These are phyloP conservation scores for Pythium rishiriense DNA, from an alignment of 352 stramenopile genomes.

Conservation along the genomic window DNA sequence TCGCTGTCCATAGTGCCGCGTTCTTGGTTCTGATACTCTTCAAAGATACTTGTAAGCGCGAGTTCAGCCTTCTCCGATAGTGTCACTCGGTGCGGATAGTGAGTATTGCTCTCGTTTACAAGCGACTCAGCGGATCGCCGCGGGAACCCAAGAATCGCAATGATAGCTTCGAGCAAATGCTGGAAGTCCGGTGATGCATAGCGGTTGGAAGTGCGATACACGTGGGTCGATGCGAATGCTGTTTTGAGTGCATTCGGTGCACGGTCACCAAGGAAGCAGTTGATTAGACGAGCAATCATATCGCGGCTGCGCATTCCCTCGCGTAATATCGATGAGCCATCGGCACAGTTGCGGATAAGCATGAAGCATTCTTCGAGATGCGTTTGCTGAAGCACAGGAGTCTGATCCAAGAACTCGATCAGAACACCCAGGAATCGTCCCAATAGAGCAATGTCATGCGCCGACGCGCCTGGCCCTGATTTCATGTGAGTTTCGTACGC, in stretches of 20 bases:
- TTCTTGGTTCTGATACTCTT: constrained; percentile 54
- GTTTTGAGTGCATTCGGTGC: constrained; percentile 61
- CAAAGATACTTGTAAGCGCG: constrained; percentile 76
- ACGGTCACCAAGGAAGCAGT: constrained; percentile 82
- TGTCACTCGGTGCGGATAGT: constrained; percentile 69
- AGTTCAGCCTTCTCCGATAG: constrained; percentile 74
- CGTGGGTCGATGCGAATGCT: constrained; percentile 65
- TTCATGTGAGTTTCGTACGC: constrained; percentile 66
- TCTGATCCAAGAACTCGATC: constrained; percentile 69
- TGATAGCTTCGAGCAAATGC: constrained; percentile 87
- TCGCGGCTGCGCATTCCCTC: constrained; percentile 53
- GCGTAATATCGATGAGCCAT: constrained; percentile 53
- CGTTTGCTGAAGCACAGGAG: constrained; percentile 71
- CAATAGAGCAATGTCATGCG: constrained; percentile 33
- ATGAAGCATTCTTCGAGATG: constrained; percentile 89
- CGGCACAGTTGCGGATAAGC: constrained; percentile 75
- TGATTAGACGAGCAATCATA: constrained; percentile 79
- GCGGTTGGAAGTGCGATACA: constrained; percentile 38
- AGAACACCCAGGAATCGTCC: constrained; percentile 50
- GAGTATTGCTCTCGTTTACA: constrained; percentile 60
- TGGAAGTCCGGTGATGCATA: constrained; percentile 87
- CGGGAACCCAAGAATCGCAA: constrained; percentile 77
- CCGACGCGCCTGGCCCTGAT: not conserved
- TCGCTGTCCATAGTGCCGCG: constrained; percentile 43
- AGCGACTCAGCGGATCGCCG: constrained; percentile 62